Evolutionary conservation across 805 yeast species (phyloP), one percentile per base, ranked within the genome.

Genomic region (Suhomyces sp.): DNA sequence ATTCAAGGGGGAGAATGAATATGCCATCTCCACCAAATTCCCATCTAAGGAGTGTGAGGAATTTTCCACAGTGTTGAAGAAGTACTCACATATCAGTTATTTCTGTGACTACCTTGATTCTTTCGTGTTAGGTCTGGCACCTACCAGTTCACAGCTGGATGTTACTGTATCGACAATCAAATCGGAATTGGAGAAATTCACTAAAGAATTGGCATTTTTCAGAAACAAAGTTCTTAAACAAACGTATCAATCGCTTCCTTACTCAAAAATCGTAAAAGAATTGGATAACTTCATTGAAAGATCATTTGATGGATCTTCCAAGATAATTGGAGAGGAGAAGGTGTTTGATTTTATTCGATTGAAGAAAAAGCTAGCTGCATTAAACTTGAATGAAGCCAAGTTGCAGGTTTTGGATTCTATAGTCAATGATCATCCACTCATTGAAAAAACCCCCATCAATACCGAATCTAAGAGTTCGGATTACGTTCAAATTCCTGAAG

Each of bases 401-500:
- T 48, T 52, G 7, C 49, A 29, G 24, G 46, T 51, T 13, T 48
- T 55, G 35, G 58, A 55, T 44, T 26, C 50, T 10, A 22, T 55
- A 3, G 9, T 53, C 6, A 40, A 36, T 19, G 31, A n/a, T 26
- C 22, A 36, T 6, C 36, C 49, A 4, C 47, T 46, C 1, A 33
- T 48, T 15, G 19, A 38, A n/a, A 19, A 44, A 13, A 26, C 7
- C 2, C n/a, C 12, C 13, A 7, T 19, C 2, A 17, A 10, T 9
- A 19, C n/a, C 15, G 22, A 26, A 22, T 1, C 42, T 10, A 38
- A 5, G 13, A 19, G 24, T 19, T 19, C 42, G 12, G 38, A 26
- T 9, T 45, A 51, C 29, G 47, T 31, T 9, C 65, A 61, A 36
- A 57, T 64, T 7, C 68, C 65, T 1, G 64, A 61, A 36, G 54